Conservation (phyloP, 371 early-diverging fungal genomes). For the Cladochytrium tenue region DNA sequence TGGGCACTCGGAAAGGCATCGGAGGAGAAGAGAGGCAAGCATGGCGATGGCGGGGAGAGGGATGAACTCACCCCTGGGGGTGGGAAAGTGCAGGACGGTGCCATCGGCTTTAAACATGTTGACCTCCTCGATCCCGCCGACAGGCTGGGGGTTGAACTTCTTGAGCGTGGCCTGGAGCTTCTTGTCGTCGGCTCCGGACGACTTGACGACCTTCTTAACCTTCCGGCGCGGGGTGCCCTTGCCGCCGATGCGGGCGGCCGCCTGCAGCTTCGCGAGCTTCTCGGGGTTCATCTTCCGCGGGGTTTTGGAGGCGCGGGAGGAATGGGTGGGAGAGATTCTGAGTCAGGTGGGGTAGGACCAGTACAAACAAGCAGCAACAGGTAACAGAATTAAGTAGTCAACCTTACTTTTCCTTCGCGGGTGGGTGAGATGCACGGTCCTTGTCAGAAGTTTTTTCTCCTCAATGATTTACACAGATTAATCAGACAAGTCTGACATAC, state of each 20-base stretch:
- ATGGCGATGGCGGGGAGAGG: no score
- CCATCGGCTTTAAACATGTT: constrained; percentile 98
- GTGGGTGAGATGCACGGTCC: no score
- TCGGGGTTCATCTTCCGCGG: constrained; percentile 86
- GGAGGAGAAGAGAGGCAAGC: not conserved
- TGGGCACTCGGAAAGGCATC: not conserved
- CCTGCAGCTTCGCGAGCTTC: constrained; percentile 92
- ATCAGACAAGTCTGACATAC: no score
- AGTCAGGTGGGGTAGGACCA: no score
- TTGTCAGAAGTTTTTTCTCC: no score
- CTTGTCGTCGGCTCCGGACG: constrained; percentile 80
- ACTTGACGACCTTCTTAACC: constrained; percentile 78
- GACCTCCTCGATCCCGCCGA: constrained; percentile 91
- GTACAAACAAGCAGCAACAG: no score
- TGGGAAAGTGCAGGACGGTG: constrained; percentile 88
- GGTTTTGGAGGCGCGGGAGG: no score
- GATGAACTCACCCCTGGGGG: constrained; percentile 76
- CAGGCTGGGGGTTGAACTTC: constrained; percentile 84
- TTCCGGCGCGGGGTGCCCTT: constrained; percentile 96
- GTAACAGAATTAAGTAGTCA: no score
- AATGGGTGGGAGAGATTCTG: no score
- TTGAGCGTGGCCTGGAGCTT: constrained; percentile 84
- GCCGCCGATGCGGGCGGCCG: constrained; percentile 86
- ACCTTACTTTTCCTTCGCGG: no score
- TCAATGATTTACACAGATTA: no score